phyloP scores from a whole-genome alignment of 129 eudicot species.

The Flaveria robusta region DNA sequence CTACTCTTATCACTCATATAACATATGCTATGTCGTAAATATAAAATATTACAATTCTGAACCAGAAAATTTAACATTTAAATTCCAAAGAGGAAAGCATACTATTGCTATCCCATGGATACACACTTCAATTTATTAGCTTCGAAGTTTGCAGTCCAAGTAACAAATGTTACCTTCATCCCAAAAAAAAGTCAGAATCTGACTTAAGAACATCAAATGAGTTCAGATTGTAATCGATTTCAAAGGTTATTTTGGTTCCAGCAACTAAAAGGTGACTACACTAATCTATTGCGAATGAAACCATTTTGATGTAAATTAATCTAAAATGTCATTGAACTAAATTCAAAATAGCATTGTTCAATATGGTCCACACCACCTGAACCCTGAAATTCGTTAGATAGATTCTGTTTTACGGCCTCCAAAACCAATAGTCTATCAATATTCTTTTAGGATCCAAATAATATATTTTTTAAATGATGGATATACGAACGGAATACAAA shows the following conservation, averaged over 20 bases:
- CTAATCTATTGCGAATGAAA: not conserved
- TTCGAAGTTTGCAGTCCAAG: not conserved
- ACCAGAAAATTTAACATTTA: no score
- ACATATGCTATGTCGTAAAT: not conserved
- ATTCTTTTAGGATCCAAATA: not conserved
- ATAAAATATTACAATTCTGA: not conserved
- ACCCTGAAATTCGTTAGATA: no score
- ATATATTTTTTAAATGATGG: no score
- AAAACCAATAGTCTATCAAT: not conserved
- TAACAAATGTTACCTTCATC: not conserved
- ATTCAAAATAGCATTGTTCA: not conserved
- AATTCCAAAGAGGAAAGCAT: no score
- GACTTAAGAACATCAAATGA: slow-evolving; percentile 6
- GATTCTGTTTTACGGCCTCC: not conserved
- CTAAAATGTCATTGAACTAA: not conserved
- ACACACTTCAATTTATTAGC: not conserved
- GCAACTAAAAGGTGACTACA: not conserved
- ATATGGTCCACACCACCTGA: not conserved
- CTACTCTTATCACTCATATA: not conserved
- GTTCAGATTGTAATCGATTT: not conserved
- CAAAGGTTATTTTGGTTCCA: not conserved
- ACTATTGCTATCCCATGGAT: not conserved
- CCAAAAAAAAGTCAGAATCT: not conserved
- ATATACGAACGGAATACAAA: not conserved
- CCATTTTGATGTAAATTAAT: not conserved